Percentiles rank a stretch among this genome's conserved stretches.
phyloP scores from a whole-genome alignment of 140 eudicot genomes.

The Senecio squalidus region DNA sequence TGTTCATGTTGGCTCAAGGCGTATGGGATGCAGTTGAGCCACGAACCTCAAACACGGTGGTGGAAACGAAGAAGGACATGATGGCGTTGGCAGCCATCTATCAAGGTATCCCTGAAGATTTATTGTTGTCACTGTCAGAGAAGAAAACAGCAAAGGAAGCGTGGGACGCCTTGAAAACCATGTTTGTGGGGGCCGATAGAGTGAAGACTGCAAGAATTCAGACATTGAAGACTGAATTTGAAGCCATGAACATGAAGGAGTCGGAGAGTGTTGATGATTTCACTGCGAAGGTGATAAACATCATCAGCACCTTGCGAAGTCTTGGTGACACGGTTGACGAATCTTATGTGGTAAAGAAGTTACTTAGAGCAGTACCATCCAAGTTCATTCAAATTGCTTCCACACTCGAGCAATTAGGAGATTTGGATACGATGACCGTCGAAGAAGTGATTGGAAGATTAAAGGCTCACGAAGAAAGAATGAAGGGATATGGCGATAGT shows the following conservation, averaged over 20 bases:
- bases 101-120: neutral
- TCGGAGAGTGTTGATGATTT: too few species aligned
- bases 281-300: neutral
- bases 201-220: neutral
- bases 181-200: neutral
- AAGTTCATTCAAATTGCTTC: neutral
- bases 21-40: neutral
- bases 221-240: neutral
- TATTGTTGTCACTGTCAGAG: neutral
- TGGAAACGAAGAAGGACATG: neutral
- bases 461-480: neutral
- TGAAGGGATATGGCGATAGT: neutral
- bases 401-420: neutral
- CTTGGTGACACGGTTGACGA: neutral
- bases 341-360: too few species aligned
- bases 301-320: neutral
- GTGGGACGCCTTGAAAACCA: neutral
- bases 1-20: conserved; percentile 4
- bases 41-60: neutral
- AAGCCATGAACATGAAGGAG: neutral
- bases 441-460: neutral
- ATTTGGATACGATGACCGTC: neutral
- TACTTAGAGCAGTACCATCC: neutral
- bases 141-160: neutral
- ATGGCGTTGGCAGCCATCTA: neutral